Conservation (phyloP, 495 filamentous ascomycete species). For the Oleoguttula mirabilis region DNA sequence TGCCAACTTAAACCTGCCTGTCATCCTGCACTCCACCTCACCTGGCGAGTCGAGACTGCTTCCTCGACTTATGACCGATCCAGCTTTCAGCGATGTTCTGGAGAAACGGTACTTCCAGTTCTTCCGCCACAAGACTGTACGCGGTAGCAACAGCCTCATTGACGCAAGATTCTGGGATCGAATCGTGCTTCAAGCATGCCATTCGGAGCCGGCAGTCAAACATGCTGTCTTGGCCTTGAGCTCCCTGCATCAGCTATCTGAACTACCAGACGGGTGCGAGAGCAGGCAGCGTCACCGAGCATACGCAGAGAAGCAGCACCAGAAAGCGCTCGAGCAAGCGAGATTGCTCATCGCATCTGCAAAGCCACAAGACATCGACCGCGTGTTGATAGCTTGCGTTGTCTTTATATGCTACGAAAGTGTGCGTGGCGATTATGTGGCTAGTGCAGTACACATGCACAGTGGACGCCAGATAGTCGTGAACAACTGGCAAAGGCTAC, state of each 20-base stretch:
- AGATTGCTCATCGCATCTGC: conserved; percentile 1
- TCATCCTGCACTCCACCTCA: no score
- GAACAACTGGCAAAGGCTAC: neutral
- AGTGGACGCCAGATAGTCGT: conserved; percentile 3
- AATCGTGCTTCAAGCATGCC: conserved; percentile 44
- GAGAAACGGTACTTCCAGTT: conserved; percentile 18
- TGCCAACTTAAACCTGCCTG: no score
- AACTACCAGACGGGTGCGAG: neutral
- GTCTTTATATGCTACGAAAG: conserved; percentile 11
- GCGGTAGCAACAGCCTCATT: conserved; percentile 39
- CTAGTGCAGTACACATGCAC: conserved; percentile 4
- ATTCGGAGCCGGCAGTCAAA: conserved; percentile 45
- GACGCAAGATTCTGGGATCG: conserved; percentile 47
- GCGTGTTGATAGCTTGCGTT: conserved; percentile 9
- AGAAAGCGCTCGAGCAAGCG: conserved; percentile 1
- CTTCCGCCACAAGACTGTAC: conserved; percentile 28
- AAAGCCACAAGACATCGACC: conserved; percentile 4
- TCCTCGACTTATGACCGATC: conserved; percentile 5
- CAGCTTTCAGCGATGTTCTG: conserved; percentile 28
- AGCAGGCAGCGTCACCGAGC: neutral
- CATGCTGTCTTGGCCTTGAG: conserved; percentile 48
- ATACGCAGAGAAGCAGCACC: conserved; percentile 7
- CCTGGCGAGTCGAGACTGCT: conserved; percentile 5
- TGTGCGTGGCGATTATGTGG: conserved; percentile 8
- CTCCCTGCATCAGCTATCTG: conserved; percentile 38